phyloP scores from a whole-genome alignment of 495 filamentous ascomycete species.

The Penicillium cosmopolitanum region DNA sequence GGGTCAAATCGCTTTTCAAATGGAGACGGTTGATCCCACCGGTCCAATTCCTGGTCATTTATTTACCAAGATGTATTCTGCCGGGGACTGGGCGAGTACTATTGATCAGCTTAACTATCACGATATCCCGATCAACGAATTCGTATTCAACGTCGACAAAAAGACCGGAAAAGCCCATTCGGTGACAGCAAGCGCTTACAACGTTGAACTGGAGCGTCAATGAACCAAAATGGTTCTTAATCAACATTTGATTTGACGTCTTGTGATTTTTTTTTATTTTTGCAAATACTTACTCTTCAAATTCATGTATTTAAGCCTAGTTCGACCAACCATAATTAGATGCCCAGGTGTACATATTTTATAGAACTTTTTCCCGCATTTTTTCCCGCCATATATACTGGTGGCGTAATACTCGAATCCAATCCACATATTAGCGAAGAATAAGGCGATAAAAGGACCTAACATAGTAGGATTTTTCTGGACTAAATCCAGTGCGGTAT shows the following conservation, averaged over 20 bases:
- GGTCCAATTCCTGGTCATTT: conserved; percentile 23
- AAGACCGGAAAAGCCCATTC: conserved; percentile 31
- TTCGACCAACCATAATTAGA: too few species aligned
- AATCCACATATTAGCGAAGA: too few species aligned
- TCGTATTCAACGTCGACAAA: conserved; percentile 40
- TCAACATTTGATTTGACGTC: not conserved
- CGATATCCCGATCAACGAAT: conserved; percentile 29
- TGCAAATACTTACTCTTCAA: too few species aligned
- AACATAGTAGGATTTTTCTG: conserved; percentile 13
- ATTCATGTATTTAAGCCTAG: too few species aligned
- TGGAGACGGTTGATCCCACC: conserved; percentile 10
- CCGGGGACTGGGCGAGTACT: conserved; percentile 24
- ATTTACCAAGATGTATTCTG: conserved; percentile 16
- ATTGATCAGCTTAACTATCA: conserved; percentile 32
- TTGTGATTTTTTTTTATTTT: too few species aligned
- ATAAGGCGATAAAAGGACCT: not conserved
- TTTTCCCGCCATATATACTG: too few species aligned
- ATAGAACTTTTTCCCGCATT: too few species aligned
- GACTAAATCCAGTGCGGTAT: conserved; percentile 18
- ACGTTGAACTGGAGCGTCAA: conserved; percentile 10
- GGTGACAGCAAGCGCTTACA: conserved; percentile 26
- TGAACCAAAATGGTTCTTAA: not conserved
- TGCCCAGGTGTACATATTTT: too few species aligned
- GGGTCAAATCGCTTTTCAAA: conserved; percentile 35
- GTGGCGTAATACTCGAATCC: too few species aligned